A percentile compares a stretch with the other conserved stretches of the same genome.
Evolutionary conservation across 73 alveolate species (phyloP).

Genomic region (Effrenium voratum): DNA sequence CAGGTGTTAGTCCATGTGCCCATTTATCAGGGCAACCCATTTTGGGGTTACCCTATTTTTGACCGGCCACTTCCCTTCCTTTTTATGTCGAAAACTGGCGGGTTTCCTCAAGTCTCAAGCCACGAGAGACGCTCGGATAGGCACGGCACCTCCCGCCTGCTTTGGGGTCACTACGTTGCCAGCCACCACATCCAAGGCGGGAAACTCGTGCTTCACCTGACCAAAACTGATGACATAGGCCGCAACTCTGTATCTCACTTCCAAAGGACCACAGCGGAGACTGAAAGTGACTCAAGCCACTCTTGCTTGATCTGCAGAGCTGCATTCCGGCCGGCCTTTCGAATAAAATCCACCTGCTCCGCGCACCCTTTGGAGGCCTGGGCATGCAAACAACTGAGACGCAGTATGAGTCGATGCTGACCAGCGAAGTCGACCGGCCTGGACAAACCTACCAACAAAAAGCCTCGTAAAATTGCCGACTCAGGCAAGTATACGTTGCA

Average conservation of each 20-base stretch:
- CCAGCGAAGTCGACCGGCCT: no score
- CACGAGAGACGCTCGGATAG: not conserved
- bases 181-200: conserved; percentile 75
- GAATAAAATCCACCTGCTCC: conserved; percentile 76
- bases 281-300: not conserved
- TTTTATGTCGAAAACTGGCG: no score
- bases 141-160: conserved; percentile 19
- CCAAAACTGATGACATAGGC: not conserved
- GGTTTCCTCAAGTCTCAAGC: no score
- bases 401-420: no score
- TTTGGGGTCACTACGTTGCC: conserved; percentile 93
- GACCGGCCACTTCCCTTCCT: no score
- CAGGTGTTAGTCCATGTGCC: no score
- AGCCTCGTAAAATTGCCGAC: no score
- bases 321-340: not conserved
- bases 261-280: not conserved
- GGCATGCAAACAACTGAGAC: no score
- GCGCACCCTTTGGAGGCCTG: conserved; percentile 46
- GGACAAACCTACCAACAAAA: no score
- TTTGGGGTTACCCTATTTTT: no score
- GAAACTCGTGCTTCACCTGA: conserved; percentile 75
- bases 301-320: not conserved
- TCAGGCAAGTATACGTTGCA: no score
- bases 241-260: not conserved
- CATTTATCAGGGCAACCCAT: no score